Evolutionary conservation across 192 early-diverging fungal species (phyloP).

Genomic region (Coemansia sp.): DNA sequence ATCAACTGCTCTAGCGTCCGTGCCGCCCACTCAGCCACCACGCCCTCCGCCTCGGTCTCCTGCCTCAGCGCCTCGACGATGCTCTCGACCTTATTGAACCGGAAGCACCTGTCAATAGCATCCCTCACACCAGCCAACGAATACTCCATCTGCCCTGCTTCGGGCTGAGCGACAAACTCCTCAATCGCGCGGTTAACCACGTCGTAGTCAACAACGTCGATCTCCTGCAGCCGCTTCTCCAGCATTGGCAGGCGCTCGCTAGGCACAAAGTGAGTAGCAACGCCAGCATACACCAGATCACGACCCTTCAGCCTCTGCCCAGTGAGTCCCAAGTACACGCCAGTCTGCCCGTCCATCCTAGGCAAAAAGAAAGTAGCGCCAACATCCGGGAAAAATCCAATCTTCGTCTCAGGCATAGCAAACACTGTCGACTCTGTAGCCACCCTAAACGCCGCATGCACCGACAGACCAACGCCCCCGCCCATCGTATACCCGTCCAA

Average conservation of each 20-base stretch:
- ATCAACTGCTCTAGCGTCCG: conserved; percentile 65
- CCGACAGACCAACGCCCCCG: conserved; percentile 93
- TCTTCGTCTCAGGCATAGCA: conserved; percentile 97
- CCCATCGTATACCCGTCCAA: conserved; percentile 95
- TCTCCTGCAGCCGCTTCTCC: conserved; percentile 75
- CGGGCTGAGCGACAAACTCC: conserved; percentile 78
- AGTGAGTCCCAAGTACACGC: conserved; percentile 89
- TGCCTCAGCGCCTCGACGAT: conserved; percentile 80
- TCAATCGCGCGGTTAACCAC: conserved; percentile 87
- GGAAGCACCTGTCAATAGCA: conserved; percentile 88
- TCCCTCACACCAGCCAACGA: conserved; percentile 51
- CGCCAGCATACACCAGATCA: conserved; percentile 89
- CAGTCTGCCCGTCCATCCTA: conserved; percentile 90
- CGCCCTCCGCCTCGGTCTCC: conserved; percentile 48
- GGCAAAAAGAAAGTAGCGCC: conserved; percentile 94
- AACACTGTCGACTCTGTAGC: conserved; percentile 95
- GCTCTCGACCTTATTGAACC: conserved; percentile 73
- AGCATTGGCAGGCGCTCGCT: conserved; percentile 77
- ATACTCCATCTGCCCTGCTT: conserved; percentile 26
- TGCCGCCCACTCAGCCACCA: conserved; percentile 58
- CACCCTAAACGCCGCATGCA: conserved; percentile 94
- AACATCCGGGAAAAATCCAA: conserved; percentile 97
- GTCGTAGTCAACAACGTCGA: conserved; percentile 72
- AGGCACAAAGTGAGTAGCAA: conserved; percentile 96
- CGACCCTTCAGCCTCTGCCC: conserved; percentile 73